A percentile compares a stretch with the other conserved stretches of the same genome.
Evolutionary conservation across 768 basidiomycete species (phyloP).

Genomic region (Suillus decipiens): DNA sequence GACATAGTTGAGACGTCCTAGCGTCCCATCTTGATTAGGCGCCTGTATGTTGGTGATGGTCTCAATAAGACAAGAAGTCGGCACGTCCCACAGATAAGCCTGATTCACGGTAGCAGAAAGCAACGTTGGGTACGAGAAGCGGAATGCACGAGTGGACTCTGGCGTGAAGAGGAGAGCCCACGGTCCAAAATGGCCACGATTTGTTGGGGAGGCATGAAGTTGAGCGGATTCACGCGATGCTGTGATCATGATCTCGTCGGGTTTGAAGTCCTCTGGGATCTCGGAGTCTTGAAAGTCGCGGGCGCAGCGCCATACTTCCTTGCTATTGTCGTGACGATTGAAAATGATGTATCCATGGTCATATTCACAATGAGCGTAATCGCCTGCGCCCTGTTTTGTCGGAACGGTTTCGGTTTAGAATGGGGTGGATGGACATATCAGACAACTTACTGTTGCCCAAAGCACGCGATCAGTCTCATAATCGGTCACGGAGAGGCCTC

Average conservation of each 20-base stretch:
- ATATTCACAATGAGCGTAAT: constrained; percentile 73
- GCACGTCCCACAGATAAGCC: constrained; percentile 67
- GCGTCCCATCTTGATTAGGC: constrained; percentile 1
- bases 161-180: constrained; percentile 60
- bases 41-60: constrained; percentile 44
- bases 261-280: constrained; percentile 29
- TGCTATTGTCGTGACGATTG: constrained; percentile 54
- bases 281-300: constrained; percentile 32
- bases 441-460: constrained; percentile 46
- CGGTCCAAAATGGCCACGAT: constrained; percentile 56
- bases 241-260: constrained; percentile 32
- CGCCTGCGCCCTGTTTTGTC: constrained; percentile 15
- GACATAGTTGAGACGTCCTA: constrained; percentile 55
- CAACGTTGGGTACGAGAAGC: constrained; percentile 68
- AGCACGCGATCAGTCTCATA: constrained; percentile 47
- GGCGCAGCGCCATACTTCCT: constrained; percentile 71
- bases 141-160: constrained; percentile 50
- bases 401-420: constrained; percentile 12
- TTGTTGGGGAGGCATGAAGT: constrained; percentile 14
- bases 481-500: constrained; percentile 63
- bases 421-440: background rate
- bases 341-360: constrained; percentile 70
- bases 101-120: constrained; percentile 45
- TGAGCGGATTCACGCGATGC: constrained; percentile 25
- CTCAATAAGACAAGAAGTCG: constrained; percentile 49